These are phyloP conservation scores for Cryptococcus amylolentus DNA, from an alignment of 1,284 basidiomycete genomes.

Conservation along the genomic window DNA sequence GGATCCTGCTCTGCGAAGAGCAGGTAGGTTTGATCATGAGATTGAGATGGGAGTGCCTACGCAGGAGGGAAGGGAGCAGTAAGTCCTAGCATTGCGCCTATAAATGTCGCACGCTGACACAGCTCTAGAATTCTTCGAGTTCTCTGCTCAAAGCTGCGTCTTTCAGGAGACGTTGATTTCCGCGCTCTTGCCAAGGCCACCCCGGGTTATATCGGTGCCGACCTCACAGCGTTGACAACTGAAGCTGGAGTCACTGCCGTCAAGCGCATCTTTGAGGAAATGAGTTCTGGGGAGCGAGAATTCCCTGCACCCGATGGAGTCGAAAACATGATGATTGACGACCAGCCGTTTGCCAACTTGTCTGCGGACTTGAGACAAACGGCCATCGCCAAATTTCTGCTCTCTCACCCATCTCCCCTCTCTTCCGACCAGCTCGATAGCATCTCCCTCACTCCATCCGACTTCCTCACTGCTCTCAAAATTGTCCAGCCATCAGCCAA, in stretches of 20 bases:
- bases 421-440: constrained; percentile 71
- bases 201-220: constrained; percentile 95
- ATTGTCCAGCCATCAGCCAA: constrained; percentile 93
- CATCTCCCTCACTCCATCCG: constrained; percentile 71
- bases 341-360: constrained; percentile 37
- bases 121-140: constrained; percentile 71
- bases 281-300: constrained; percentile 65
- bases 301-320: constrained; percentile 44
- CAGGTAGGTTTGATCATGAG: constrained; percentile 94
- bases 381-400: constrained; percentile 85
- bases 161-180: constrained; percentile 43
- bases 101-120: constrained; percentile 1
- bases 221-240: constrained; percentile 82
- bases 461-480: constrained; percentile 75
- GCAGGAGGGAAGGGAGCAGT: constrained; percentile 85
- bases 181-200: constrained; percentile 76
- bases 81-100: constrained; percentile 27
- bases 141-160: constrained; percentile 36
- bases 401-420: constrained; percentile 75
- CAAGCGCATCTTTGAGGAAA: constrained; percentile 86
- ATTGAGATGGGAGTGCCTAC: constrained; percentile 97
- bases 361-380: constrained; percentile 53
- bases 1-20: constrained; percentile 86
- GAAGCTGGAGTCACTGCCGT: constrained; percentile 95
- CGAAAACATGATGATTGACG: constrained; percentile 29